Percentiles rank a stretch among this genome's conserved stretches.
Evolutionary conservation across 345 rosid genomes (phyloP).

Genomic region (Salix exigua): DNA sequence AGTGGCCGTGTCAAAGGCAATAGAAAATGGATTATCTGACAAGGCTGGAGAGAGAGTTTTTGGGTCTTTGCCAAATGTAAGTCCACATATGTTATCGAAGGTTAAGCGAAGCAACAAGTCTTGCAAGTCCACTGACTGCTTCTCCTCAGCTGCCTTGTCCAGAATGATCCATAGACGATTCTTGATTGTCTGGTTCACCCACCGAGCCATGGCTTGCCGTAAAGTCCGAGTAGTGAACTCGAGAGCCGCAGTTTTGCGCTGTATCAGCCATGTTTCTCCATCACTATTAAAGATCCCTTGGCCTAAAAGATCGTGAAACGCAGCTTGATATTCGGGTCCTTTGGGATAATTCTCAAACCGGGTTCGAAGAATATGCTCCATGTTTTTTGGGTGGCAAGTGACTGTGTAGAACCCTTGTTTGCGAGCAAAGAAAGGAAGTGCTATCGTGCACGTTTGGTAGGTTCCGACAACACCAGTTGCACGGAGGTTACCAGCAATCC

Average conservation of each 20-base stretch:
- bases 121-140: conserved; percentile 60
- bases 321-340: conserved; percentile 74
- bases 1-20: conserved; percentile 76
- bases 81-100: conserved; percentile 85
- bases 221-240: conserved; percentile 86
- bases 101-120: conserved; percentile 83
- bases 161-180: conserved; percentile 74
- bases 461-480: conserved; percentile 57
- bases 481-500: conserved; percentile 75
- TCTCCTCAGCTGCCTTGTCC: conserved; percentile 45
- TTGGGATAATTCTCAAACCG: conserved; percentile 89
- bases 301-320: conserved; percentile 80
- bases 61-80: conserved; percentile 88
- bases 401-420: conserved; percentile 79
- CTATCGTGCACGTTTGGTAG: conserved; percentile 74
- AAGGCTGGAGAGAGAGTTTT: conserved; percentile 65
- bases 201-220: conserved; percentile 90
- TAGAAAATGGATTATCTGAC: conserved; percentile 67
- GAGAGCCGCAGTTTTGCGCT: conserved; percentile 82
- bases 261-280: conserved; percentile 90
- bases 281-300: conserved; percentile 89
- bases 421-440: conserved; percentile 63
- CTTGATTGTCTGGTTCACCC: conserved; percentile 86
- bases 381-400: conserved; percentile 83
- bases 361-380: conserved; percentile 75